phyloP scores from a whole-genome alignment of 2,329 filamentous ascomycete species.

The Colletotrichum theobromicola region DNA sequence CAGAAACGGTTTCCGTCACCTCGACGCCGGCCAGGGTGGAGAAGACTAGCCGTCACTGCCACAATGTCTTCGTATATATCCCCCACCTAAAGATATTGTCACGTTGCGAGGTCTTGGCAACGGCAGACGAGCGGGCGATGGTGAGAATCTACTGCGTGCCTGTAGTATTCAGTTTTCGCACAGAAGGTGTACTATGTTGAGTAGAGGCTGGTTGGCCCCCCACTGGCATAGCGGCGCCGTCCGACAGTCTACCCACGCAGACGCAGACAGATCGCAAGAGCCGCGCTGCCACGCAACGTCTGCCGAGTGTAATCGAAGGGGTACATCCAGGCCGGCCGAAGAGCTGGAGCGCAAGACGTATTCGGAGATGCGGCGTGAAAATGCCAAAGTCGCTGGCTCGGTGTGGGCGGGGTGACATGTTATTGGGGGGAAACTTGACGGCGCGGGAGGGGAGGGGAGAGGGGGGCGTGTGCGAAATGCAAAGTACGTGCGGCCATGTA shows the following conservation, averaged over 20 bases:
- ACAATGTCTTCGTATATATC: background rate
- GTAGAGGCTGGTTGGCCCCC: background rate
- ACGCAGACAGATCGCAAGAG: background rate
- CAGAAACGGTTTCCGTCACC: background rate
- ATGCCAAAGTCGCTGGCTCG: background rate
- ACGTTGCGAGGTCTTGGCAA: background rate
- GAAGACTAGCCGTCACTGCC: background rate
- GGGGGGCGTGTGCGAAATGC: background rate
- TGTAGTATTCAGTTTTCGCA: too few species aligned
- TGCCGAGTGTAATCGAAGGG: background rate
- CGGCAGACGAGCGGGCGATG: background rate
- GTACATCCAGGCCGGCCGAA: background rate
- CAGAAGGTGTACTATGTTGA: too few species aligned
- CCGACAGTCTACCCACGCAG: background rate
- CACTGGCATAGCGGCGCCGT: background rate
- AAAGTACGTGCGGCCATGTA: background rate
- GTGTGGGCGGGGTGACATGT: background rate
- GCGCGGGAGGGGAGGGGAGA: background rate
- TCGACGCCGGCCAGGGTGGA: background rate
- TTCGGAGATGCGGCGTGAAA: background rate
- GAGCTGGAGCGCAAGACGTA: background rate
- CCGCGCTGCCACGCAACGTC: background rate
- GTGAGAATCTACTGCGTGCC: background rate
- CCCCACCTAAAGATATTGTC: background rate
- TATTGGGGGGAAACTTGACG: background rate